Conservation (phyloP, 2,329 filamentous ascomycete genomes). For the Macroventuria anomochaeta region DNA sequence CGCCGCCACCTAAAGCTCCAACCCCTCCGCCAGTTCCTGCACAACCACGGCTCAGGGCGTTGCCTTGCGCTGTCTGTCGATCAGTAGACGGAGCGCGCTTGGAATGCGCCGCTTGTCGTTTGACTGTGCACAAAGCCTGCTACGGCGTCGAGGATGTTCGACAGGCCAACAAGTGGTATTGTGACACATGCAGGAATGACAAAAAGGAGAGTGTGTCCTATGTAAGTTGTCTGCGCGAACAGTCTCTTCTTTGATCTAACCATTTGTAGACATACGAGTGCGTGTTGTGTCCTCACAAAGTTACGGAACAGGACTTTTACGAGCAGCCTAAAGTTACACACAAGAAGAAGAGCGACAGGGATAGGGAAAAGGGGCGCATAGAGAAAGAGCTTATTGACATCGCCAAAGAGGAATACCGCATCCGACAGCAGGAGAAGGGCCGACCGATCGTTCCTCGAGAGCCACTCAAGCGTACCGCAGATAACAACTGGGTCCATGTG, state of each 20-base stretch:
- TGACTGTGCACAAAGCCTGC: slow-evolving; percentile 90
- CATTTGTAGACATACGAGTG: slow-evolving; percentile 79
- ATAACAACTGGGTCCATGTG: slow-evolving; percentile 98
- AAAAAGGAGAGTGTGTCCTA: slow-evolving; percentile 92
- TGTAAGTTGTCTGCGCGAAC: slow-evolving; percentile 55
- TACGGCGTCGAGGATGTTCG: slow-evolving; percentile 82
- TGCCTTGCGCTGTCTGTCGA: slow-evolving; percentile 87
- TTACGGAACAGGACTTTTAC: slow-evolving; percentile 81
- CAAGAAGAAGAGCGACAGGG: slow-evolving; percentile 92
- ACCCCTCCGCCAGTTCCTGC: slow-evolving; percentile 73
- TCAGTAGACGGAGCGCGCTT: slow-evolving; percentile 67
- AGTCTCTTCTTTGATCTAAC: slow-evolving; percentile 25
- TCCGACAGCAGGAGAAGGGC: slow-evolving; percentile 82
- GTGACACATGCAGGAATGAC: slow-evolving; percentile 95
- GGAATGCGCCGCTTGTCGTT: slow-evolving; percentile 83
- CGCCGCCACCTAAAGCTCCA: slow-evolving; percentile 55
- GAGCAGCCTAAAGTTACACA: slow-evolving; percentile 79
- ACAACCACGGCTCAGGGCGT: slow-evolving; percentile 75
- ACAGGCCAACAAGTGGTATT: slow-evolving; percentile 80
- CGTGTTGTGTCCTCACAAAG: slow-evolving; percentile 84
- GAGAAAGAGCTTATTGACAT: slow-evolving; percentile 85
- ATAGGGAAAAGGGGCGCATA: slow-evolving; percentile 83
- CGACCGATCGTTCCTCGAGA: slow-evolving; percentile 85
- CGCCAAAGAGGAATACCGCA: slow-evolving; percentile 80
- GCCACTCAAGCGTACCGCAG: slow-evolving; percentile 88